Percentiles rank a stretch among this genome's conserved stretches.
phyloP scores from a whole-genome alignment of 768 basidiomycete species.

The Boletus pseudopeckii region DNA sequence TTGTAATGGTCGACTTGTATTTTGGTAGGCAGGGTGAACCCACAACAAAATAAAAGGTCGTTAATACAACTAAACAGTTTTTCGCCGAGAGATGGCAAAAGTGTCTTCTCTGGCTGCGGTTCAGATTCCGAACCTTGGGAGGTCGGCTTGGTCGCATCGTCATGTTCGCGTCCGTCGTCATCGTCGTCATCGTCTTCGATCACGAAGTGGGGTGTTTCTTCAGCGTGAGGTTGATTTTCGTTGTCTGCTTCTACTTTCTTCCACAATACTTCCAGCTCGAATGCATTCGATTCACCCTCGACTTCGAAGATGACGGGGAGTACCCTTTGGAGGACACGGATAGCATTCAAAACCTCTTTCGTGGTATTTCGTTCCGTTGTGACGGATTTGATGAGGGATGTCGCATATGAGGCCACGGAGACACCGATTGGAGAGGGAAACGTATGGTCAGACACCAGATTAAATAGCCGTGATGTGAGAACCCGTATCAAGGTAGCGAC shows the following conservation, averaged over 20 bases:
- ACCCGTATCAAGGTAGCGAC: slow-evolving; percentile 77
- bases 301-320: slow-evolving; percentile 87
- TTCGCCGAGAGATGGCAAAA: slow-evolving; percentile 78
- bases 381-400: slow-evolving; percentile 64
- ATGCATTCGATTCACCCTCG: slow-evolving; percentile 64
- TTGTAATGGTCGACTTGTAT: slow-evolving; percentile 78
- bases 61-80: slow-evolving; percentile 73
- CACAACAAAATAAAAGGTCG: slow-evolving; percentile 90
- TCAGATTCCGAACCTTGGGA: slow-evolving; percentile 16
- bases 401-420: slow-evolving; percentile 63
- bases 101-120: slow-evolving; percentile 40
- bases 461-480: slow-evolving; percentile 66
- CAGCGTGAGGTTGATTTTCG: slow-evolving; percentile 21
- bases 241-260: slow-evolving; percentile 54
- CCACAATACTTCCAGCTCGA: slow-evolving; percentile 86
- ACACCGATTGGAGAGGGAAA: slow-evolving; percentile 60
- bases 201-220: slow-evolving; percentile 66
- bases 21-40: slow-evolving; percentile 82
- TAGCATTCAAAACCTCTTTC: slow-evolving; percentile 86
- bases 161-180: slow-evolving; percentile 33
- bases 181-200: slow-evolving; percentile 81
- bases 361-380: slow-evolving; percentile 62
- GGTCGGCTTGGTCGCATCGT: slow-evolving; percentile 29
- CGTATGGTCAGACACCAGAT: slow-evolving; percentile 73
- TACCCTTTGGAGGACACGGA: slow-evolving; percentile 86